Conservation (phyloP, 176 grass and related monocot genomes). For the Zea mays region Zm-B73-REFERENCE-NAM-5.0 NC_050097.1:91697001-91697500, state of each 20-base stretch:
- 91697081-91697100: no score
- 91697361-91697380: background rate
- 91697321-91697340: background rate
- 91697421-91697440: background rate
- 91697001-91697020: no score
- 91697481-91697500: background rate
- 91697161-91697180: no score
- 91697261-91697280: slow-evolving; percentile 12
- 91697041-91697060: no score
- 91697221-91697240: background rate
- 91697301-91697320: slow-evolving; percentile 18
- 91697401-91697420: background rate
- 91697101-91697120: no score
- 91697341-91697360: background rate
- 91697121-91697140: no score
- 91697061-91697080: no score
- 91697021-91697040: no score
- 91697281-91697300: background rate
- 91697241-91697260: background rate
- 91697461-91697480: background rate
- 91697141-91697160: no score
- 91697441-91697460: background rate
- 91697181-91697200: no score
- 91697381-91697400: background rate
- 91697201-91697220: no score